Evolutionary conservation across 768 basidiomycete species (phyloP).

Genomic region (Cytidiella melzeri): DNA sequence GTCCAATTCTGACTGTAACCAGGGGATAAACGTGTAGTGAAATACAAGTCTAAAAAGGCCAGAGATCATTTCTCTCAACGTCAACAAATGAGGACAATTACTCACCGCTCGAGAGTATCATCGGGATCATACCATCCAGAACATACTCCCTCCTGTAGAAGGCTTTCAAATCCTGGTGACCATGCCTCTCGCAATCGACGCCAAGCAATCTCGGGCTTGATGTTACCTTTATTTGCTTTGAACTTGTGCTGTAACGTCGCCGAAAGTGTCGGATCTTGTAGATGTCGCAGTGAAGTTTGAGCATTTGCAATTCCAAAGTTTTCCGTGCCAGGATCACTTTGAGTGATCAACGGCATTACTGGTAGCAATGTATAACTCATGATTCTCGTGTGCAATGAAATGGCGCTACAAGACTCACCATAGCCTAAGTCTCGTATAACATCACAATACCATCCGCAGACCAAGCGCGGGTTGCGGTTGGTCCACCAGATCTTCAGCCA

Average conservation of each 20-base stretch:
- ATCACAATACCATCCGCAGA: conserved; percentile 11
- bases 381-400: no score
- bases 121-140: conserved; percentile 26
- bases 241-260: conserved; percentile 14
- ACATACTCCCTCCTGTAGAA: conserved; percentile 27
- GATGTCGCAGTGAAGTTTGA: conserved; percentile 34
- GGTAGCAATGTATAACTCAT: not conserved
- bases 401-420: no score
- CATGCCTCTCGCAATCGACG: conserved; percentile 26
- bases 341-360: conserved; percentile 23
- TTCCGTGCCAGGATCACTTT: conserved; percentile 38
- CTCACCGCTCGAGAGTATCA: conserved; percentile 22
- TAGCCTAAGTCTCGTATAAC: not conserved
- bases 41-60: conserved; percentile 7
- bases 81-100: not conserved
- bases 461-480: conserved; percentile 13
- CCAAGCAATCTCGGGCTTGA: conserved; percentile 40
- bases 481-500: conserved; percentile 20
- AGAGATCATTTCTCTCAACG: not conserved
- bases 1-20: conserved; percentile 13
- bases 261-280: conserved; percentile 28
- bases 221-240: conserved; percentile 31
- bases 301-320: conserved; percentile 41
- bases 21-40: conserved; percentile 10
- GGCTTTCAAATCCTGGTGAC: conserved; percentile 30